A percentile compares a stretch with the other conserved stretches of the same genome.
These are phyloP conservation scores for Blastobotrys arbuscula DNA, from an alignment of 1,139 yeast genomes.

Conservation along the genomic window DNA sequence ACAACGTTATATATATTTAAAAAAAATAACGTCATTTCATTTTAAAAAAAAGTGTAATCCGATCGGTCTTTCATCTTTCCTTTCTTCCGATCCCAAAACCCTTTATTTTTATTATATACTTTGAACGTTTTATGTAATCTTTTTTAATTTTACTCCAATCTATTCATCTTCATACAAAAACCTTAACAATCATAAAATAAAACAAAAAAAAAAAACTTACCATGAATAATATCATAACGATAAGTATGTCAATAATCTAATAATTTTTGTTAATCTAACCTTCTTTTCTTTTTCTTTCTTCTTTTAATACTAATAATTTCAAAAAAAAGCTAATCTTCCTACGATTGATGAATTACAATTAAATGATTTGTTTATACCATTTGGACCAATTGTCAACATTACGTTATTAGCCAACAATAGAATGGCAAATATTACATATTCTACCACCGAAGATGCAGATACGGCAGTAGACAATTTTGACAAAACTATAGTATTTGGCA, in stretches of 20 bases:
- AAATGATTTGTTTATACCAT: conserved; percentile 30
- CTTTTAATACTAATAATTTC: neutral
- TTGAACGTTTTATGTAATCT: no score
- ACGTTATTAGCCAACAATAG: conserved; percentile 20
- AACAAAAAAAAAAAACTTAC: no score
- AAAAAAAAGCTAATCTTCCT: neutral
- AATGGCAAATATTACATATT: conserved; percentile 31
- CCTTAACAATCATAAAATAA: no score
- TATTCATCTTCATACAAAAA: no score
- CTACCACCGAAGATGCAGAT: conserved; percentile 30
- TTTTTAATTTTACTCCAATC: no score
- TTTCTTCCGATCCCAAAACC: no score
- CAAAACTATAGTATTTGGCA: conserved; percentile 29
- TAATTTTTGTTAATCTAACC: neutral
- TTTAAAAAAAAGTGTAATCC: no score
- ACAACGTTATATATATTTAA: no score
- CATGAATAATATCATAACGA: no score
- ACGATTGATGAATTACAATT: conserved; percentile 22
- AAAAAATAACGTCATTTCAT: no score
- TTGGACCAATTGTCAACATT: conserved; percentile 34
- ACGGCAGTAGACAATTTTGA: conserved; percentile 38
- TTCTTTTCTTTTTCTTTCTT: neutral
- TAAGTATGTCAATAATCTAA: neutral
- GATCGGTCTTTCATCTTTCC: no score
- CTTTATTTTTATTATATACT: no score